Evolutionary conservation across 2,329 filamentous ascomycete genomes (phyloP).

Genomic region (Epichloe gansuensis): DNA sequence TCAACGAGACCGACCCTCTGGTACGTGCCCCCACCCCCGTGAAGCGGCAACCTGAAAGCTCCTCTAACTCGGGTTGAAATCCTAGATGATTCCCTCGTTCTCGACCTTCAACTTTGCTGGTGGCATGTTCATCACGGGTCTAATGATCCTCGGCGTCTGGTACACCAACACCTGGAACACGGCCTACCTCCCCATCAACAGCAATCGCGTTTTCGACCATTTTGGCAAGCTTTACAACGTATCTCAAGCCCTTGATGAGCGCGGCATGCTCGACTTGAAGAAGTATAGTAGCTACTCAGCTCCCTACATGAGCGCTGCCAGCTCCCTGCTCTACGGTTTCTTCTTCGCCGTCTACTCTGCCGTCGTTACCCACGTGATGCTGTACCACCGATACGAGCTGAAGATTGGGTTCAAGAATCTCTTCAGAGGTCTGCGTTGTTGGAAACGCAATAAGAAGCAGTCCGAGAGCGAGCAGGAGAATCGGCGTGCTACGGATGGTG

Average conservation of each 20-base stretch:
- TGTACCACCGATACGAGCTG: constrained; percentile 29
- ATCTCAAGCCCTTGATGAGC: constrained; percentile 19
- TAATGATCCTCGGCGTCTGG: constrained; percentile 20
- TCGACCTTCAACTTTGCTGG: constrained; percentile 23
- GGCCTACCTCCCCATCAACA: constrained; percentile 28
- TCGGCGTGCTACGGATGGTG: constrained; percentile 5
- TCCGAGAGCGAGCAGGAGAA: neutral
- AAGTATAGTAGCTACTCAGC: constrained; percentile 31
- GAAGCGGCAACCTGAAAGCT: neutral
- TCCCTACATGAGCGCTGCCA: constrained; percentile 27
- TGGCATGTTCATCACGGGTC: constrained; percentile 17
- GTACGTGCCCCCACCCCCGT: constrained; percentile 2
- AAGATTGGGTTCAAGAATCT: constrained; percentile 23
- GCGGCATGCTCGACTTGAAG: constrained; percentile 23
- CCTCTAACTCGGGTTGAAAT: neutral
- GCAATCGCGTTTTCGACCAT: constrained; percentile 27
- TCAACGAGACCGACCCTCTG: constrained; percentile 21
- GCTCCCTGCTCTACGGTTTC: constrained; percentile 22
- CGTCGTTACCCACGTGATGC: constrained; percentile 26
- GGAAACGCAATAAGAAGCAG: constrained; percentile 14
- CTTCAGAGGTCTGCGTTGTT: constrained; percentile 13
- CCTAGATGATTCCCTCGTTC: constrained; percentile 23
- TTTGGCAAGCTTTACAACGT: constrained; percentile 27
- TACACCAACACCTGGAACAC: constrained; percentile 24
- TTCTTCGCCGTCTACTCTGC: constrained; percentile 31